A percentile compares a stretch with the other conserved stretches of the same genome.
phyloP scores from a whole-genome alignment of 2,329 filamentous ascomycete species.

The Penicillium hordei region DNA sequence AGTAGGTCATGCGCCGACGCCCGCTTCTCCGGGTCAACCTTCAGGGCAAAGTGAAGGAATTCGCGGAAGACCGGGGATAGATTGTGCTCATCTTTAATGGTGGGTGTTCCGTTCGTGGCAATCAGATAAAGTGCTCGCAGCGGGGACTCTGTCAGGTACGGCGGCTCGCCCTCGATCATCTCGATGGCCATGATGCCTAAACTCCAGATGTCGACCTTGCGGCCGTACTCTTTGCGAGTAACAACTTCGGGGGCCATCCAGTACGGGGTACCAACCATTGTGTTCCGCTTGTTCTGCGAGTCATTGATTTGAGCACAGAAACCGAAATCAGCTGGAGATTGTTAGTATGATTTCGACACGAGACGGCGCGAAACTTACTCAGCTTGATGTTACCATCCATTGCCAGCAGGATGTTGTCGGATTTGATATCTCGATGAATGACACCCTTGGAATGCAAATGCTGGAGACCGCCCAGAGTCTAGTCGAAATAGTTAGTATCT shows the following conservation, averaged over 20 bases:
- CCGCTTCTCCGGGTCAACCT: slow-evolving; percentile 95
- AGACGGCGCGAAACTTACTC: slow-evolving; percentile 59
- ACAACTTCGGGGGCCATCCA: slow-evolving; percentile 99
- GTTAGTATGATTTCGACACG: slow-evolving; percentile 23
- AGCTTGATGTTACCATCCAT: slow-evolving; percentile 96
- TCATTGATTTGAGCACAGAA: slow-evolving; percentile 99
- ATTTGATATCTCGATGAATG: slow-evolving; percentile 98
- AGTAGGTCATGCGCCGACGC: slow-evolving; percentile 92
- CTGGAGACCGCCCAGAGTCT: slow-evolving; percentile 84
- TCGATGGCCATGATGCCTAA: slow-evolving; percentile 99
- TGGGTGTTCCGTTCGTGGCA: slow-evolving; percentile 91
- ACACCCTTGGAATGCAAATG: slow-evolving; percentile 97
- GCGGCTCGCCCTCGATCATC: slow-evolving; percentile 98
- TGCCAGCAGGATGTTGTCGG: slow-evolving; percentile 93
- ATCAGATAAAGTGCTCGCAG: slow-evolving; percentile 92
- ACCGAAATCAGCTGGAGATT: slow-evolving; percentile 78
- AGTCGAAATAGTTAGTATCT: slow-evolving; percentile 20
- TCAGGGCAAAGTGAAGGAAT: slow-evolving; percentile 88
- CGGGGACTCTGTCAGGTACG: slow-evolving; percentile 92
- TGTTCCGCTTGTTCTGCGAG: slow-evolving; percentile 93
- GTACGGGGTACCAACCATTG: slow-evolving; percentile 98
- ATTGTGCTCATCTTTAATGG: slow-evolving; percentile 88
- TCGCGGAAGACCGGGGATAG: slow-evolving; percentile 81
- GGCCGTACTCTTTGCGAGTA: slow-evolving; percentile 93
- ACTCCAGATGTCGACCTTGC: slow-evolving; percentile 98